These are phyloP conservation scores for Daldinia eschscholtzii DNA, from an alignment of 2,329 filamentous ascomycete genomes.

Conservation along the genomic window DNA sequence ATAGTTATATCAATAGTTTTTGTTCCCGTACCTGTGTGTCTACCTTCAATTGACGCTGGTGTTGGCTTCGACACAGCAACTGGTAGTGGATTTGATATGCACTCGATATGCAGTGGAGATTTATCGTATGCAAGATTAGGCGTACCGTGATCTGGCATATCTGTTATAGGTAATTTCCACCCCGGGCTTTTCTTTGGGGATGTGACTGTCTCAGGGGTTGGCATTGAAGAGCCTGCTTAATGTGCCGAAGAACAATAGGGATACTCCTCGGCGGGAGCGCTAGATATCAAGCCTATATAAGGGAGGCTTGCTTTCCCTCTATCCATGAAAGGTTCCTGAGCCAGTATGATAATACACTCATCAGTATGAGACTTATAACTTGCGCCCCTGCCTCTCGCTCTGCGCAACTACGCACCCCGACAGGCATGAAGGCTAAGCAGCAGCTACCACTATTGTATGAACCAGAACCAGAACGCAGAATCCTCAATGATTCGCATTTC, in stretches of 20 bases:
- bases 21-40: neutral
- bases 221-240: neutral
- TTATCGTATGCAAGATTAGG: neutral
- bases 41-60: neutral
- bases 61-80: neutral
- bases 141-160: neutral
- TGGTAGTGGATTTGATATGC: neutral
- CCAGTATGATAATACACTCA: neutral
- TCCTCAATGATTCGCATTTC: neutral
- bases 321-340: too few relatives aligned
- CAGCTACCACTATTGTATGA: neutral
- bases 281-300: neutral
- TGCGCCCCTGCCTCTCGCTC: neutral
- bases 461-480: neutral
- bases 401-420: neutral
- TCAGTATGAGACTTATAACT: neutral
- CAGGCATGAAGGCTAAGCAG: neutral
- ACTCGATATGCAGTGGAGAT: neutral
- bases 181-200: neutral
- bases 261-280: neutral
- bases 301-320: neutral
- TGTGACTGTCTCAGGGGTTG: neutral
- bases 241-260: neutral
- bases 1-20: neutral
- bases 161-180: neutral